phyloP scores from a whole-genome alignment of 1,284 basidiomycete species.

The Ganoderma meredithae region DNA sequence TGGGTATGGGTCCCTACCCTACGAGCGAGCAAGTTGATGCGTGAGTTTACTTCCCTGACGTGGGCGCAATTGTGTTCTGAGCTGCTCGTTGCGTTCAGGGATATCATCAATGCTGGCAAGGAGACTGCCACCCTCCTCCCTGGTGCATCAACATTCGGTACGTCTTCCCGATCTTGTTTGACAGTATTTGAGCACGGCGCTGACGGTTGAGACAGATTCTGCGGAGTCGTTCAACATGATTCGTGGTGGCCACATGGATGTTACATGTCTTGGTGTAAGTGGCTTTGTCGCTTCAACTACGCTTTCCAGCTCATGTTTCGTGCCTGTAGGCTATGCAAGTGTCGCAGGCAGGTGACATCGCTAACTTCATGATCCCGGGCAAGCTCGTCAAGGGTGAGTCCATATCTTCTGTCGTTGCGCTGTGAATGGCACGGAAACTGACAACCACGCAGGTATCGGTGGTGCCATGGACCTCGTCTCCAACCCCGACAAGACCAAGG shows the following conservation, averaged over 20 bases:
- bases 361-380: slow-evolving; percentile 98
- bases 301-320: slow-evolving; percentile 14
- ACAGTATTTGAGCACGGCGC: slow-evolving; percentile 7
- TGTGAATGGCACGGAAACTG: not conserved
- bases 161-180: slow-evolving; percentile 15
- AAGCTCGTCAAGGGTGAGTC: slow-evolving; percentile 83
- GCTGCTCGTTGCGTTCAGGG: slow-evolving; percentile 50
- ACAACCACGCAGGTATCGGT: slow-evolving; percentile 72
- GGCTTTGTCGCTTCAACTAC: not conserved
- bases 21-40: slow-evolving; percentile 85
- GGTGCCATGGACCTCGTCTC: slow-evolving; percentile 97
- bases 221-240: slow-evolving; percentile 95
- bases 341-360: slow-evolving; percentile 89
- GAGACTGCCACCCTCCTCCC: slow-evolving; percentile 92
- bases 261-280: slow-evolving; percentile 83
- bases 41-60: slow-evolving; percentile 51
- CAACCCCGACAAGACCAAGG: slow-evolving; percentile 90
- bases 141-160: slow-evolving; percentile 90
- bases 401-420: not conserved
- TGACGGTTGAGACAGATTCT: slow-evolving; percentile 60
- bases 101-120: slow-evolving; percentile 95
- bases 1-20: slow-evolving; percentile 95
- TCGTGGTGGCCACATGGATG: slow-evolving; percentile 92
- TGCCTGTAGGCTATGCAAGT: slow-evolving; percentile 86
- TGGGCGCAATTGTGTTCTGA: slow-evolving; percentile 5